These are phyloP conservation scores for Hawksworthiomyces lignivorus DNA, from an alignment of 2,329 filamentous ascomycete species.

Conservation along the genomic window DNA sequence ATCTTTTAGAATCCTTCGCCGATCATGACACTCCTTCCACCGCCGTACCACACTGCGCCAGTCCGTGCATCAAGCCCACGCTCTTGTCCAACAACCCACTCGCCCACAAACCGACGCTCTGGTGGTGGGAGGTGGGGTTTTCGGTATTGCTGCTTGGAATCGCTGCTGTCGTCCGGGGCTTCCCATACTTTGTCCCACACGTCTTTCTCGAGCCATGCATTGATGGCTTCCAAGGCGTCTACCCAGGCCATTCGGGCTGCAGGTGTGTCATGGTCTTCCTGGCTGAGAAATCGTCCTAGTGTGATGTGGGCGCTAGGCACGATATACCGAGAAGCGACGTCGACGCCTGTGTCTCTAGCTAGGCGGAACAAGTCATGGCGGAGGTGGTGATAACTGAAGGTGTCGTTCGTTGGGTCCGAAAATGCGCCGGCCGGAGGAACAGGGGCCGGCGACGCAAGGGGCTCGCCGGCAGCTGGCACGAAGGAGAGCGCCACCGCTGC, in stretches of 20 bases:
- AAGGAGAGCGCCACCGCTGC: conserved; percentile 83
- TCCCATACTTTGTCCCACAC: conserved; percentile 52
- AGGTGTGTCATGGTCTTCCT: conserved; percentile 53
- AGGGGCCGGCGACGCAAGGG: conserved; percentile 30
- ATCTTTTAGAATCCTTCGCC: conserved; percentile 53
- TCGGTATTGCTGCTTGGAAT: conserved; percentile 5
- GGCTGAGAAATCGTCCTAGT: conserved; percentile 68
- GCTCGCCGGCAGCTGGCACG: conserved; percentile 66
- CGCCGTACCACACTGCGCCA: conserved; percentile 81
- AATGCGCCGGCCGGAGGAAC: conserved; percentile 25
- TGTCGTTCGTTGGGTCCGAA: conserved; percentile 39
- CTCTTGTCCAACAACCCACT: conserved; percentile 86
- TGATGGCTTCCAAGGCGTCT: conserved; percentile 64
- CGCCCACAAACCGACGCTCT: conserved; percentile 43
- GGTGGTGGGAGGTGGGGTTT: conserved; percentile 6
- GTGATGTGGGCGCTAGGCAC: conserved; percentile 89
- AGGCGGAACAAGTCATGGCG: conserved; percentile 67
- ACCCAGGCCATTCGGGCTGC: conserved; percentile 59
- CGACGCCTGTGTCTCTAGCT: conserved; percentile 54
- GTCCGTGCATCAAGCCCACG: conserved; percentile 68
- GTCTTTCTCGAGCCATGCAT: conserved; percentile 61
- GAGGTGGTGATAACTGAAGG: conserved; percentile 85
- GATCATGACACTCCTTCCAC: conserved; percentile 59
- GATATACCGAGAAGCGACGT: conserved; percentile 71
- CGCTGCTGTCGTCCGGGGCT: not conserved